Evolutionary conservation across 495 filamentous ascomycete genomes (phyloP).

Genomic region (Hypomontagnella monticulosa): DNA sequence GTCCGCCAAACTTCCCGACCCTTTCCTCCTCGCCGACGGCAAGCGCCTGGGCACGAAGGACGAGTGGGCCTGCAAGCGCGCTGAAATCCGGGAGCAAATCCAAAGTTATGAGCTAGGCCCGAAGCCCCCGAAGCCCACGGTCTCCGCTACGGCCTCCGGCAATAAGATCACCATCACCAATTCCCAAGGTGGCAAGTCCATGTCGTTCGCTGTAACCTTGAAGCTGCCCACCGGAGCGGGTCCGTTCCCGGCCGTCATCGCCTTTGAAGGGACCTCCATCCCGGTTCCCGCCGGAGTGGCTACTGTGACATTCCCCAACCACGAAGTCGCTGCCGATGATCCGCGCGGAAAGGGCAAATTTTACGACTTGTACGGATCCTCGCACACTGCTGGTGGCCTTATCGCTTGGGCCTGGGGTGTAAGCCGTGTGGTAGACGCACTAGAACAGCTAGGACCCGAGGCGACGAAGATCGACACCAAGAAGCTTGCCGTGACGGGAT

Average conservation of each 20-base stretch:
- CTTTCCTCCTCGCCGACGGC: conserved; percentile 21
- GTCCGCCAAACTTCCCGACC: conserved; percentile 13
- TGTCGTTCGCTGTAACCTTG: conserved; percentile 46
- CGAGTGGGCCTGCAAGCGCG: conserved; percentile 22
- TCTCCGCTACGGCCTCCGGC: conserved; percentile 43
- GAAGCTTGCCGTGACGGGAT: conserved; percentile 57
- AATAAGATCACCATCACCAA: conserved; percentile 19
- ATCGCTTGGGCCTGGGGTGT: conserved; percentile 63
- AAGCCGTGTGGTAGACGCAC: conserved; percentile 56
- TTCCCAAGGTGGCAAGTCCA: conserved; percentile 26
- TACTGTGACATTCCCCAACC: conserved; percentile 53
- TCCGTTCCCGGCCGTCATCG: conserved; percentile 59
- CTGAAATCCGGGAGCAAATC: conserved; percentile 16
- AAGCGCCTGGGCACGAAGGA: conserved; percentile 12
- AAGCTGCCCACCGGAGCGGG: conserved; percentile 38
- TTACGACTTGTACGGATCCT: conserved; percentile 57
- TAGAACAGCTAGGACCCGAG: conserved; percentile 49
- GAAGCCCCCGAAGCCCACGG: conserved; percentile 14
- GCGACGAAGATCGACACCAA: conserved; percentile 51
- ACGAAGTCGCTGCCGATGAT: conserved; percentile 51
- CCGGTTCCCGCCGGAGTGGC: conserved; percentile 53
- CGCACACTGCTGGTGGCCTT: conserved; percentile 50
- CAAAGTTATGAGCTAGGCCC: conserved; percentile 17
- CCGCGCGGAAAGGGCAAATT: conserved; percentile 55
- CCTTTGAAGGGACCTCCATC: conserved; percentile 49